Conservation (phyloP, 177 flowering plant genomes). For the Vitis hybrid region DNA sequence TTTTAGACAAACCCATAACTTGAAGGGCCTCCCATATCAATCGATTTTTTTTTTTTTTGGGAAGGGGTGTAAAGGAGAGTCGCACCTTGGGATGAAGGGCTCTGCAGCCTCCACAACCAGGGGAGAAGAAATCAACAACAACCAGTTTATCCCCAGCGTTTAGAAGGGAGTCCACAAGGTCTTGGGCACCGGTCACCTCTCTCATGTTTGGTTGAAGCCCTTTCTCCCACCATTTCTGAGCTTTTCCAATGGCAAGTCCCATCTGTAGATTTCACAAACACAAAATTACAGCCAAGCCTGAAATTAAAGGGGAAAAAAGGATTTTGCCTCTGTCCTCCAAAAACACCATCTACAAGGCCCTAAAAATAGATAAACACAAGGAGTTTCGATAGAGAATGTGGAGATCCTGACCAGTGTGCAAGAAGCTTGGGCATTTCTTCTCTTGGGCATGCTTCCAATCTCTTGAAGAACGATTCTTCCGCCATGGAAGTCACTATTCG, state of each 20-base stretch:
- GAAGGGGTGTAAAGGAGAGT: not conserved
- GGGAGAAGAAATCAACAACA: conserved; percentile 78
- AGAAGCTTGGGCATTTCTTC: conserved; percentile 3
- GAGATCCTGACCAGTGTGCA: conserved; percentile 14
- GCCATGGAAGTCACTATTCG: conserved; percentile 21
- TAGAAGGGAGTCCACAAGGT: conserved; percentile 61
- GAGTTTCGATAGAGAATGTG: not conserved
- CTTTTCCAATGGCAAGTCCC: conserved; percentile 43
- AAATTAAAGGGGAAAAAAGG: not conserved
- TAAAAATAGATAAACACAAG: not conserved
- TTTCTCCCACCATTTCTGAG: conserved; percentile 86
- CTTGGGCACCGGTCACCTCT: conserved; percentile 62
- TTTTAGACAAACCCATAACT: too few relatives aligned
- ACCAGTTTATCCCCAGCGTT: conserved; percentile 75
- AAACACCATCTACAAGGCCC: not conserved
- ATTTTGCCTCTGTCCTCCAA: too few relatives aligned
- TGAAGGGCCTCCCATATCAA: too few relatives aligned
- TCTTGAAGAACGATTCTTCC: conserved; percentile 11
- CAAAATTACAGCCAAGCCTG: not conserved
- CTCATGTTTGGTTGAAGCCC: conserved; percentile 74
- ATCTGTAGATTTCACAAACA: conserved; percentile 23
- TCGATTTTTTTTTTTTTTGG: too few relatives aligned
- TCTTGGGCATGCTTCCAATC: not conserved
- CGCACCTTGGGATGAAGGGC: conserved; percentile 92
- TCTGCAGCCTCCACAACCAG: conserved; percentile 91